These are phyloP conservation scores for Cyberlindnera veronae DNA, from an alignment of 805 yeast genomes.

Conservation along the genomic window DNA sequence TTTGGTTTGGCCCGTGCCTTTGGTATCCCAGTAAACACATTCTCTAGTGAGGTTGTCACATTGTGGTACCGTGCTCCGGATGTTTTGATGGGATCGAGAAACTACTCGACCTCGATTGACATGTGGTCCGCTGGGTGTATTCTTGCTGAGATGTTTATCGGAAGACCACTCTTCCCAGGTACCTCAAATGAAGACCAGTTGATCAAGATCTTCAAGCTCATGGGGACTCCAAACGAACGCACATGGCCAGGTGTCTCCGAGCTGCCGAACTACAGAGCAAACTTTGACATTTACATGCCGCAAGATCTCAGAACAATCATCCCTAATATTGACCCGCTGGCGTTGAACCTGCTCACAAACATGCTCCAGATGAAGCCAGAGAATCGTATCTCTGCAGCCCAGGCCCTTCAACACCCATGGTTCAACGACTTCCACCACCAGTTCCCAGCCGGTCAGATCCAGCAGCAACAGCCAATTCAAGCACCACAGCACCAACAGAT, in stretches of 20 bases:
- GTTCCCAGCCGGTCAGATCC: constrained; percentile 7
- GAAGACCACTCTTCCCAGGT: constrained; percentile 95
- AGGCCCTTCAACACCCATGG: constrained; percentile 92
- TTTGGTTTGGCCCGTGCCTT: constrained; percentile 97
- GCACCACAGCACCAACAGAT: constrained; percentile 14
- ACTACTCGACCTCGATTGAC: constrained; percentile 94
- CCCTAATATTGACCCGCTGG: constrained; percentile 77
- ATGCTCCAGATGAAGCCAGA: constrained; percentile 93
- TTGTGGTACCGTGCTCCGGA: constrained; percentile 98
- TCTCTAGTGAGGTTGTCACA: constrained; percentile 96
- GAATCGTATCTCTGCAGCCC: constrained; percentile 85
- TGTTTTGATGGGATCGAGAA: constrained; percentile 89
- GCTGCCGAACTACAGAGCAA: constrained; percentile 80
- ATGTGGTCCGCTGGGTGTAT: constrained; percentile 99
- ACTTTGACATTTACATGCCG: constrained; percentile 82
- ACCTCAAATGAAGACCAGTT: constrained; percentile 95
- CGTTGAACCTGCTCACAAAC: constrained; percentile 74
- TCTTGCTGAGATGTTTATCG: constrained; percentile 97
- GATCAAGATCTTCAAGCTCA: constrained; percentile 81
- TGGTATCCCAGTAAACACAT: constrained; percentile 97
- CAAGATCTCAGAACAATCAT: constrained; percentile 79
- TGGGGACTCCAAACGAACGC: constrained; percentile 95
- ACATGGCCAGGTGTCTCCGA: constrained; percentile 97
- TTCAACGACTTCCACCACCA: constrained; percentile 62
- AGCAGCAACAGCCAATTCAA: constrained; percentile 14